These are phyloP conservation scores for Claviceps sp. DNA, from an alignment of 2,329 filamentous ascomycete species.

Conservation along the genomic window DNA sequence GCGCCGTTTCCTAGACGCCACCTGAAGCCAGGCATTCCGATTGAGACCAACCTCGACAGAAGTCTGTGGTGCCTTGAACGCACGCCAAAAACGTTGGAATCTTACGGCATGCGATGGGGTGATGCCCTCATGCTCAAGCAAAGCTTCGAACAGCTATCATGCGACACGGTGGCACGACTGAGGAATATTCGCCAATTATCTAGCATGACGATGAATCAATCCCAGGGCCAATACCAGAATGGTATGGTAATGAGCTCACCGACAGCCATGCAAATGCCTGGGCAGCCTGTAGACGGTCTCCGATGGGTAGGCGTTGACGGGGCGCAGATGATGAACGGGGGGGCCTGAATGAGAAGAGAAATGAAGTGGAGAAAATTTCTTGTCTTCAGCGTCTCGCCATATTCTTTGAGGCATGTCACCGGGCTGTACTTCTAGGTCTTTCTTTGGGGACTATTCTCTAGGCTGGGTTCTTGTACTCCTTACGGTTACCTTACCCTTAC, in stretches of 20 bases:
- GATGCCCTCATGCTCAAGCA: constrained; percentile 39
- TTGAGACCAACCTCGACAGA: constrained; percentile 38
- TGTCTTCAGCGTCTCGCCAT: background rate
- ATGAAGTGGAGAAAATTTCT: background rate
- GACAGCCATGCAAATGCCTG: constrained; percentile 6
- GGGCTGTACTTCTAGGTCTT: too few species aligned
- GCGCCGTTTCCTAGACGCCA: constrained; percentile 39
- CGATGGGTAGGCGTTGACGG: constrained; percentile 33
- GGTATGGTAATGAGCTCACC: constrained; percentile 7
- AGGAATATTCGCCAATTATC: constrained; percentile 24
- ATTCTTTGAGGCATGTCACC: too few species aligned
- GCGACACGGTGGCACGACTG: constrained; percentile 30
- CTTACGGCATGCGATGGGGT: constrained; percentile 47
- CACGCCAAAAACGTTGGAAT: constrained; percentile 38
- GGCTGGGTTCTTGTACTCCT: background rate
- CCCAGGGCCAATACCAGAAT: constrained; percentile 21
- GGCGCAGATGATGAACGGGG: constrained; percentile 27
- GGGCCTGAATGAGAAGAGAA: constrained; percentile 6
- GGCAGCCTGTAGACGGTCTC: constrained; percentile 16
- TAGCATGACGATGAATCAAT: constrained; percentile 18
- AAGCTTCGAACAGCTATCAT: constrained; percentile 38
- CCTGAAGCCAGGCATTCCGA: constrained; percentile 19
- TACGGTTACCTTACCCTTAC: background rate
- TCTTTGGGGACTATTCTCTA: background rate
- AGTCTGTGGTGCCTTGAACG: constrained; percentile 42